Conservation (phyloP, 805 yeast genomes). For the Schwanniomyces pseudopolymorphus region DNA sequence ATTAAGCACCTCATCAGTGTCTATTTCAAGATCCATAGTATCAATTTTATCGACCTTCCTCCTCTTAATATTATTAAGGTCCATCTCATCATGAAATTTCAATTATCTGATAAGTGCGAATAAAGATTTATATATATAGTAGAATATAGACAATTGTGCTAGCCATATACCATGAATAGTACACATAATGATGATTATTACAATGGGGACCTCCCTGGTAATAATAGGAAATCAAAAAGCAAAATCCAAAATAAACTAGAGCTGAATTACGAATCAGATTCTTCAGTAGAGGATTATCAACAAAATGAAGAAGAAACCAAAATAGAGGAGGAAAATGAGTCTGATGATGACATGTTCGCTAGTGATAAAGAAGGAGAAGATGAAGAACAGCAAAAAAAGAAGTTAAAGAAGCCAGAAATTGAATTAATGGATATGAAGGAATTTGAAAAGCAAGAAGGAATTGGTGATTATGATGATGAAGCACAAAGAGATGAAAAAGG, state of each 20-base stretch:
- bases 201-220: constrained; percentile 11
- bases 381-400: constrained; percentile 7
- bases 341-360: constrained; percentile 45
- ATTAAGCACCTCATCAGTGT: constrained; percentile 50
- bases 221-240: constrained; percentile 10
- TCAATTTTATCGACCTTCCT: constrained; percentile 1
- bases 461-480: constrained; percentile 17
- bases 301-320: constrained; percentile 12
- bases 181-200: constrained; percentile 8
- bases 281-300: constrained; percentile 16
- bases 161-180: not conserved
- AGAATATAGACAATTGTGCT: not conserved
- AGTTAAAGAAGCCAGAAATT: not conserved
- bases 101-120: constrained; percentile 2
- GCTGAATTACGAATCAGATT: constrained; percentile 25
- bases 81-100: not conserved
- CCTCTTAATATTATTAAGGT: constrained; percentile 2
- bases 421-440: constrained; percentile 10
- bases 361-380: constrained; percentile 9
- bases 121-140: not conserved
- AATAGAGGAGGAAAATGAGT: constrained; percentile 14
- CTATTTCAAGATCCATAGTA: constrained; percentile 38
- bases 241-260: constrained; percentile 14
- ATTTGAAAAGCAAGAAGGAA: constrained; percentile 26
- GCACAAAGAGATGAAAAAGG: constrained; percentile 14